Conservation (phyloP, 1,284 basidiomycete species). For the Sporisorium scitamineum region DNA sequence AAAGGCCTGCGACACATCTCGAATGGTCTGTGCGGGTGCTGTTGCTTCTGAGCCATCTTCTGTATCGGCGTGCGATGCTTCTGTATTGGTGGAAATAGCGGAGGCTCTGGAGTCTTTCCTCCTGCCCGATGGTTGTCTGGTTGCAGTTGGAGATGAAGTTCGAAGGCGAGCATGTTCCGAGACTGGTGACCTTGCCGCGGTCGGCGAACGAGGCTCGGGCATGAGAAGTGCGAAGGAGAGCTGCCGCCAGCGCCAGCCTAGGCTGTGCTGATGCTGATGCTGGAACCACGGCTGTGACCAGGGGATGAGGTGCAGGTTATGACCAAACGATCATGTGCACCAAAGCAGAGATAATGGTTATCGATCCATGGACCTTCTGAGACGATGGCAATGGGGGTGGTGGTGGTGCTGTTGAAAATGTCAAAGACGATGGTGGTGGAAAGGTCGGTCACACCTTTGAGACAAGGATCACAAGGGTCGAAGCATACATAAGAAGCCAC, state of each 20-base stretch:
- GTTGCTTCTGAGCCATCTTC: constrained; percentile 42
- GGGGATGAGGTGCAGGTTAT: background rate
- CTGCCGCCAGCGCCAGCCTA: background rate
- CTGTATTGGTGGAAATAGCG: constrained; percentile 16
- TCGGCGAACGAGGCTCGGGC: constrained; percentile 17
- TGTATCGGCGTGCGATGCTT: constrained; percentile 26
- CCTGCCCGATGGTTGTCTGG: constrained; percentile 6
- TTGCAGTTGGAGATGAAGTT: constrained; percentile 6
- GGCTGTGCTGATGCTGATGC: background rate
- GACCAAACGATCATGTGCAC: background rate
- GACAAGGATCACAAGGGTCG: background rate
- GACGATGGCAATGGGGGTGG: background rate
- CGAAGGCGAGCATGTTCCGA: constrained; percentile 4
- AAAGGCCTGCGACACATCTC: constrained; percentile 53
- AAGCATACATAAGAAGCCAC: background rate
- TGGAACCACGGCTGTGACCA: background rate
- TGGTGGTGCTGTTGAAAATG: background rate
- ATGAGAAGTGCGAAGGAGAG: background rate
- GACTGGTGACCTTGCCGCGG: constrained; percentile 10
- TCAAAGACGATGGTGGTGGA: background rate
- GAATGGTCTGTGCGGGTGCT: constrained; percentile 51
- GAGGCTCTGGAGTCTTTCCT: constrained; percentile 26
- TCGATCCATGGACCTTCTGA: background rate
- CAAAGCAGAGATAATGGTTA: background rate
- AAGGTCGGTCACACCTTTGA: background rate